Conservation (phyloP, 1,139 yeast genomes). For the Saccharomyces hybrid region DNA sequence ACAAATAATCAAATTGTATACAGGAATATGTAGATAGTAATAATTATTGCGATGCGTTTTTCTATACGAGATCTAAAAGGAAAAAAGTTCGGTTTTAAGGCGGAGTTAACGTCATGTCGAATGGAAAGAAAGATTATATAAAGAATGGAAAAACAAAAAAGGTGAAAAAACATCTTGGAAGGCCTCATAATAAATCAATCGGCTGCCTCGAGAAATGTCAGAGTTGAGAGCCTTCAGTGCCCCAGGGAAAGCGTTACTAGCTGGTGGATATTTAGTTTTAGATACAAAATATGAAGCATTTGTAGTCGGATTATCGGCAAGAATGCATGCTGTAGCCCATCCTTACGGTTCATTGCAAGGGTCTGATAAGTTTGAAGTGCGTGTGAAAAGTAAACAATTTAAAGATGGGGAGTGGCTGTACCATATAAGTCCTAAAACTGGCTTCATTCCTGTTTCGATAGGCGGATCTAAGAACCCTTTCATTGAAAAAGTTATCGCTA, state of each 20-base stretch:
- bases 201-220: neutral
- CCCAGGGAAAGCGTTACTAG: slow-evolving; percentile 90
- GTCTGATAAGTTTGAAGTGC: slow-evolving; percentile 26
- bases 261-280: slow-evolving; percentile 89
- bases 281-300: slow-evolving; percentile 70
- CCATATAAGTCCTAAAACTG: slow-evolving; percentile 18
- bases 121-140: neutral
- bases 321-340: slow-evolving; percentile 72
- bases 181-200: neutral
- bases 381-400: slow-evolving; percentile 75
- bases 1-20: neutral
- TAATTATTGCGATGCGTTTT: neutral
- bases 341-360: neutral
- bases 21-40: neutral
- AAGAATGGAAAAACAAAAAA: neutral
- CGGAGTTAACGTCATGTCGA: neutral
- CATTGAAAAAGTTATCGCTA: slow-evolving; percentile 52
- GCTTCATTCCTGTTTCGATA: slow-evolving; percentile 25
- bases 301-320: slow-evolving; percentile 79
- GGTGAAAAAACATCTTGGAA: neutral
- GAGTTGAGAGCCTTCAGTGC: slow-evolving; percentile 53
- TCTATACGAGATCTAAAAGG: neutral
- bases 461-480: slow-evolving; percentile 58
- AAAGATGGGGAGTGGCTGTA: slow-evolving; percentile 63
- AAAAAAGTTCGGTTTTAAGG: neutral